Evolutionary conservation across 1,284 basidiomycete genomes (phyloP).

Genomic region (Anthracocystis walkeri): DNA sequence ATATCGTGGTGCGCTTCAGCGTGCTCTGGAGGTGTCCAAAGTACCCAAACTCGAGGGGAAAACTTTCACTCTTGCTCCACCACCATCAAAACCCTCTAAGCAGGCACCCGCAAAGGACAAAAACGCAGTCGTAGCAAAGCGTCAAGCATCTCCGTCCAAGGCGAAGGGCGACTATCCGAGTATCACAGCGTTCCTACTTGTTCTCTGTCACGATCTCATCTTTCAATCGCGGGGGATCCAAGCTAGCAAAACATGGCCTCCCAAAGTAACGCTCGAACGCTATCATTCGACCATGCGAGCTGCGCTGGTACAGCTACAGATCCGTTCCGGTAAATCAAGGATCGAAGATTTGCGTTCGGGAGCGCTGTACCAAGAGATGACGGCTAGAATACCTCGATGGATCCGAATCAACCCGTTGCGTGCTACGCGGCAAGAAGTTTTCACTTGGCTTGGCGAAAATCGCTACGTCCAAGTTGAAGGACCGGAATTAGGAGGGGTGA

Average conservation of each 20-base stretch:
- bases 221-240: constrained; percentile 59
- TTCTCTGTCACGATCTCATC: constrained; percentile 64
- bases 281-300: constrained; percentile 88
- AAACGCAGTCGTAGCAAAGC: background rate
- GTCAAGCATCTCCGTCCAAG: background rate
- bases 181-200: constrained; percentile 54
- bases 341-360: constrained; percentile 60
- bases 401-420: constrained; percentile 59
- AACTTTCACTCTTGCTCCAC: constrained; percentile 26
- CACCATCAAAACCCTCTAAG: background rate
- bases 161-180: constrained; percentile 14
- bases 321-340: constrained; percentile 69
- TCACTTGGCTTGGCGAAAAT: constrained; percentile 74
- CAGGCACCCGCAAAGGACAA: constrained; percentile 10
- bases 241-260: constrained; percentile 61
- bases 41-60: constrained; percentile 42
- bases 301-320: constrained; percentile 85
- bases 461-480: constrained; percentile 47
- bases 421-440: constrained; percentile 71
- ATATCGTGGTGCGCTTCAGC: constrained; percentile 43
- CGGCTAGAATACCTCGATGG: constrained; percentile 63
- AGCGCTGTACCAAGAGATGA: constrained; percentile 46
- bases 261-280: constrained; percentile 70
- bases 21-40: constrained; percentile 36
- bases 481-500: constrained; percentile 50